Evolutionary conservation across 2,329 filamentous ascomycete species (phyloP).

Genomic region (Westerdykella ornata): DNA sequence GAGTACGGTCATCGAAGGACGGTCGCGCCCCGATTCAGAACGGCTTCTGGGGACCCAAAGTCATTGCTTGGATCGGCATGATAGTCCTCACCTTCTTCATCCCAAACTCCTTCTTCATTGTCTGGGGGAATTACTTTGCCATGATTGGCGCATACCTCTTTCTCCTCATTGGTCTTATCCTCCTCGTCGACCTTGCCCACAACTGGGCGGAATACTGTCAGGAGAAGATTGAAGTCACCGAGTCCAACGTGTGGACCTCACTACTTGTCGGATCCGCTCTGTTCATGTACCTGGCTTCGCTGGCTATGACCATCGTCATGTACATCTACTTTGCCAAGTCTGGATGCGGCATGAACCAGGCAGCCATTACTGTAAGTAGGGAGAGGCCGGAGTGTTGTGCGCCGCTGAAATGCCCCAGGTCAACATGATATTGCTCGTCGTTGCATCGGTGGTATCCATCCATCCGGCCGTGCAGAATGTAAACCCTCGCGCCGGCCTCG

Average conservation of each 20-base stretch:
- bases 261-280: conserved; percentile 87
- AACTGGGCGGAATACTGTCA: conserved; percentile 97
- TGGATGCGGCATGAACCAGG: conserved; percentile 91
- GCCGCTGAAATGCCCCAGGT: conserved; percentile 41
- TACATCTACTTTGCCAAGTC: conserved; percentile 87
- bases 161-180: conserved; percentile 81
- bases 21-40: conserved; percentile 86
- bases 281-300: conserved; percentile 83
- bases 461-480: conserved; percentile 85
- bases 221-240: conserved; percentile 81
- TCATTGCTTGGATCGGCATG: conserved; percentile 79
- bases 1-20: conserved; percentile 80
- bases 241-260: conserved; percentile 76
- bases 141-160: conserved; percentile 87
- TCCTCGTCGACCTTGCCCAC: conserved; percentile 91
- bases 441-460: conserved; percentile 76
- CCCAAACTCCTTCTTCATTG: conserved; percentile 86
- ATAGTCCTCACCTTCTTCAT: conserved; percentile 93
- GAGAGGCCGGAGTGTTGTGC: background rate
- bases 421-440: conserved; percentile 77
- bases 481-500: conserved; percentile 88
- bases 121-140: conserved; percentile 92
- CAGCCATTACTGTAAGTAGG: conserved; percentile 67
- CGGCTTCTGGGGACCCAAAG: conserved; percentile 97
- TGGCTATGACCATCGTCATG: conserved; percentile 93